Base-by-base conservation (phyloP, 768 basidiomycete genomes). In the Tremella fuciformis region DNA sequence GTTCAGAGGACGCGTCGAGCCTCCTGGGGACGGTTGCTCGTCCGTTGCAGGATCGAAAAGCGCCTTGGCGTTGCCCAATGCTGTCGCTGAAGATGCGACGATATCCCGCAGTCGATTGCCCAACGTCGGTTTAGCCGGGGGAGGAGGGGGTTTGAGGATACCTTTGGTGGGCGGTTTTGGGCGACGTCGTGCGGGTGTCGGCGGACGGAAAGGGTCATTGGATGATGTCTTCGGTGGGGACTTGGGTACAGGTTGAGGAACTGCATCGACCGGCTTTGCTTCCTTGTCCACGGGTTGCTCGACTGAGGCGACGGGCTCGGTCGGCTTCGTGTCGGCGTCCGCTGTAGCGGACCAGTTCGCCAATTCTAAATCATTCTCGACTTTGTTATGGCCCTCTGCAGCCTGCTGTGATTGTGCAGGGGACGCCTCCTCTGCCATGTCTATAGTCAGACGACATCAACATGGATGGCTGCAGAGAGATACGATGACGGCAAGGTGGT, bases 111-210 rank as follows among this genome's bases (percentile, higher is more conserved):
- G 63, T 13, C 75, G 66, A 24, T 71, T 71, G 1, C 64, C 60
- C 13, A 77, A 60, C 13, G 73, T 73, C 1, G 74, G 73, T 58
- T 75, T 78, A 11, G 70, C 61, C 41, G 76, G 73, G 9, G 73
- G 75, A 7, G 70, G 74, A 8, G 77, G 70, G 0, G 77, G 76
- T 62, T 78, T 78, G 41, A 78, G 72, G 37, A 78, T 78, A 1
- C 76, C 76, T 56, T 69, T 75, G 38, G 70, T 76, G 0, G 77
- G 77, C 37, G 71, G 75, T 29, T 67, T 68, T 0, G 72, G 75
- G 13, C 73, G 69, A 18, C 70, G 48, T 18, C 58, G 57, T 15
- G 69, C 66, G 13, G 70, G 71, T 2, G 63, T n/a, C 4, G 56
- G 37, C 2, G 58, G 19, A 29, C 41, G 37, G 34, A 29, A 21